phyloP scores from a whole-genome alignment of 169 alveolate genomes.

The Cyclospora cayetanensis region DNA sequence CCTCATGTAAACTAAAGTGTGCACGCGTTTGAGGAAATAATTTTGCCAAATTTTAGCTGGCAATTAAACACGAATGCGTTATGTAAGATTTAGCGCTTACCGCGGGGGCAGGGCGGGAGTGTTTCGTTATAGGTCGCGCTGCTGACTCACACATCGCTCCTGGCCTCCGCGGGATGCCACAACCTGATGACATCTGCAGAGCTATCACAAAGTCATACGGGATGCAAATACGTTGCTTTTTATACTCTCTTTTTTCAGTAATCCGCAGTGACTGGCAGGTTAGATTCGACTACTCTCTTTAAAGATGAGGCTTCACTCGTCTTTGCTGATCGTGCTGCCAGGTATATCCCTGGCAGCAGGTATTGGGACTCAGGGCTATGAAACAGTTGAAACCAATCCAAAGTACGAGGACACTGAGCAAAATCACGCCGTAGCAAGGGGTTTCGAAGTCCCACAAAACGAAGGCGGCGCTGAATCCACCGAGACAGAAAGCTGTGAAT shows the following conservation, averaged over 20 bases:
- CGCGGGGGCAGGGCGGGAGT: conserved; percentile 28
- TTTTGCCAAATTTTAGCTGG: background rate
- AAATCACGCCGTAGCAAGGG: background rate
- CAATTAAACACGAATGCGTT: too few species aligned
- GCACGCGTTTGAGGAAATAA: too few species aligned
- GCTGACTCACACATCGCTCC: conserved; percentile 57
- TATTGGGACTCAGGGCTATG: background rate
- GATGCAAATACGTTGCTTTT: conserved; percentile 47
- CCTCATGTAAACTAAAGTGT: too few species aligned
- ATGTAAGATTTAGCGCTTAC: too few species aligned
- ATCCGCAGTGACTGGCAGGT: background rate
- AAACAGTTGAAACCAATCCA: conserved; percentile 1
- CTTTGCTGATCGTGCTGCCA: conserved; percentile 43
- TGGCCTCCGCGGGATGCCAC: background rate
- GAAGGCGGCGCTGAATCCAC: background rate
- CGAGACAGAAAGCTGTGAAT: background rate
- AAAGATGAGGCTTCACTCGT: conserved; percentile 54
- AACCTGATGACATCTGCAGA: background rate
- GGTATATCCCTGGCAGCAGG: conserved; percentile 34
- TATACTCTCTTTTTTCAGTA: background rate
- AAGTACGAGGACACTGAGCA: background rate
- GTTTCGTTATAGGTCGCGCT: conserved; percentile 48
- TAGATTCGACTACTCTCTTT: background rate
- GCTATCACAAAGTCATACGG: conserved; percentile 23
- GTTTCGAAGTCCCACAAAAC: conserved; percentile 12